phyloP scores from a whole-genome alignment of 2,329 filamentous ascomycete species.

The Aspergillus arachidicola region DNA sequence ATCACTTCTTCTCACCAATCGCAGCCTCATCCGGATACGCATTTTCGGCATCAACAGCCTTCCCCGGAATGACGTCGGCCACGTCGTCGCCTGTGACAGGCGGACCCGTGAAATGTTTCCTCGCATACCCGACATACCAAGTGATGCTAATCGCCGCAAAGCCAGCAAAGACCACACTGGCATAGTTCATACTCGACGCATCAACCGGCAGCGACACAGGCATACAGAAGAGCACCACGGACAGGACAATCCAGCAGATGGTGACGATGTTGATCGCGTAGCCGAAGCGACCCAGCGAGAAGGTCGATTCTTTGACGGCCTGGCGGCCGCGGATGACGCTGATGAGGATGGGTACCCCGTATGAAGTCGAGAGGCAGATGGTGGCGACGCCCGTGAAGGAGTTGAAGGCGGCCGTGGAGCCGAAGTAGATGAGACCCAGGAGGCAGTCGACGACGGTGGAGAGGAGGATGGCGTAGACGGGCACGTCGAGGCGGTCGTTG shows the following conservation, averaged over 20 bases:
- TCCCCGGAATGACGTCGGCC: constrained; percentile 36
- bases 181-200: constrained; percentile 65
- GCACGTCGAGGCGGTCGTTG: constrained; percentile 67
- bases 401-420: constrained; percentile 75
- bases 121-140: constrained; percentile 66
- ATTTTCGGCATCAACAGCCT: constrained; percentile 37
- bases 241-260: constrained; percentile 70
- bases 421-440: constrained; percentile 78
- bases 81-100: constrained; percentile 36
- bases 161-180: constrained; percentile 65
- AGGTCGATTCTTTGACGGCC: constrained; percentile 66
- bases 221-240: constrained; percentile 77
- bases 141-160: constrained; percentile 62
- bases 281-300: constrained; percentile 70
- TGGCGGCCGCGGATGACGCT: constrained; percentile 68
- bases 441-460: constrained; percentile 70
- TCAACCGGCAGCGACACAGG: constrained; percentile 63
- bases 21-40: constrained; percentile 17
- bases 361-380: constrained; percentile 75
- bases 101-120: constrained; percentile 67
- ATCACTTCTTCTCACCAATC: constrained; percentile 12
- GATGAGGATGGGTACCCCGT: constrained; percentile 75
- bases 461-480: constrained; percentile 68
- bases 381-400: constrained; percentile 79
- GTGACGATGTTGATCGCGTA: constrained; percentile 68